phyloP scores from a whole-genome alignment of 139 green algal species.

The Tetraselmis striata region DNA sequence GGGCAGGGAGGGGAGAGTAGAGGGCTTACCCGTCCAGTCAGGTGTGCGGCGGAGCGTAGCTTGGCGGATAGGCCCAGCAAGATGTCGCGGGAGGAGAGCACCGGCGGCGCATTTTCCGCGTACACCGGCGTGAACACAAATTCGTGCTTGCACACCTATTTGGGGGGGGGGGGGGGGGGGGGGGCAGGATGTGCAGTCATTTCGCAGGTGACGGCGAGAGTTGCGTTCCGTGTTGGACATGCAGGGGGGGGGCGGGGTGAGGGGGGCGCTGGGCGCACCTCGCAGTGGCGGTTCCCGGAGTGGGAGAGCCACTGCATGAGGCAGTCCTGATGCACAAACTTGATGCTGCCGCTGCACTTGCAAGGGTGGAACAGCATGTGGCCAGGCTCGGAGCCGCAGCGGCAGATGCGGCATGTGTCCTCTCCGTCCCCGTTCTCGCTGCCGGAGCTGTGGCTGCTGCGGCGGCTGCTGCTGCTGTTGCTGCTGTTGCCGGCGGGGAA shows the following conservation, averaged over 20 bases:
- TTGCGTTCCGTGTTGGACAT: not conserved
- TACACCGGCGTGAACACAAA: constrained; percentile 62
- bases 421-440: not conserved
- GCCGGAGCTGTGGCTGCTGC: not conserved
- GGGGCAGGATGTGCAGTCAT: too few species aligned
- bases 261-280: constrained; percentile 27
- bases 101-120: constrained; percentile 33
- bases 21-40: constrained; percentile 23
- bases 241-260: not conserved
- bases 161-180: not conserved
- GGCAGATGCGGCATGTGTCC: constrained; percentile 54
- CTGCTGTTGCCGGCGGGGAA: too few species aligned
- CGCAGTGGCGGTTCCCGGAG: constrained; percentile 44
- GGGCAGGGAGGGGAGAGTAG: too few species aligned
- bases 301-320: constrained; percentile 54
- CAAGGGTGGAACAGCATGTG: constrained; percentile 51
- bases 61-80: constrained; percentile 25
- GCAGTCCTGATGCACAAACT: constrained; percentile 61
- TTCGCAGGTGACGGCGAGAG: not conserved
- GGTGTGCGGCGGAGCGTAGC: not conserved
- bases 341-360: constrained; percentile 56
- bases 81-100: constrained; percentile 40
- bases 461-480: not conserved
- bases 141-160: constrained; percentile 46
- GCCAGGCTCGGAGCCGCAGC: constrained; percentile 19